These are phyloP conservation scores for Mycosphaerella sp. DNA, from an alignment of 2,329 filamentous ascomycete genomes.

Conservation along the genomic window DNA sequence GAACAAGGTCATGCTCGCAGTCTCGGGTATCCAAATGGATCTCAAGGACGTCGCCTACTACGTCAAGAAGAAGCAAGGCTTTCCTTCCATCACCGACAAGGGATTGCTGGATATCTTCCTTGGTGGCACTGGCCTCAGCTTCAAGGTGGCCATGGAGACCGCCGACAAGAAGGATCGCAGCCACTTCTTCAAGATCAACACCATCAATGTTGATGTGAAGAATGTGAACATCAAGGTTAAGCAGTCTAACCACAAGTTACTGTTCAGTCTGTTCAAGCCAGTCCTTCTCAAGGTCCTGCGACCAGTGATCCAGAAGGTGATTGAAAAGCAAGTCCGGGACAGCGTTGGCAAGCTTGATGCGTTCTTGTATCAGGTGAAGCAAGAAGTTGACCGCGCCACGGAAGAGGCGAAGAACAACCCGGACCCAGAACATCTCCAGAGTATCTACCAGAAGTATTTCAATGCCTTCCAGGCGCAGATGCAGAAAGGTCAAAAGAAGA, in stretches of 20 bases:
- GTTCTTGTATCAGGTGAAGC: conserved; percentile 68
- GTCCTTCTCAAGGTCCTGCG: conserved; percentile 76
- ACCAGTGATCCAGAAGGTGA: conserved; percentile 75
- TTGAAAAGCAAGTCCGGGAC: conserved; percentile 85
- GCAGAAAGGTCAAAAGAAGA: conserved; percentile 71
- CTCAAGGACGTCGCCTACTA: conserved; percentile 85
- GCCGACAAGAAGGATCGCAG: conserved; percentile 67
- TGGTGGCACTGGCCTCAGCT: conserved; percentile 79
- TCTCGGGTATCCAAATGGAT: conserved; percentile 89
- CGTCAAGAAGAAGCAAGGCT: conserved; percentile 89
- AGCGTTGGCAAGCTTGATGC: conserved; percentile 69
- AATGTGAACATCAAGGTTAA: conserved; percentile 67
- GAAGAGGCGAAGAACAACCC: conserved; percentile 55
- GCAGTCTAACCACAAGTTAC: conserved; percentile 89
- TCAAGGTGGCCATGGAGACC: conserved; percentile 83
- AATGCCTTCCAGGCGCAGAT: conserved; percentile 67
- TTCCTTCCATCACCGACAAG: conserved; percentile 78
- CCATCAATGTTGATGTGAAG: conserved; percentile 43
- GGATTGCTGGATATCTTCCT: conserved; percentile 86
- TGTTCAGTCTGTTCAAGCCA: conserved; percentile 83
- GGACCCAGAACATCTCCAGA: conserved; percentile 66
- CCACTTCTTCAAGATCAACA: conserved; percentile 92
- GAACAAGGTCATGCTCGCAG: conserved; percentile 78
- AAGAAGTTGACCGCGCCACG: conserved; percentile 69
- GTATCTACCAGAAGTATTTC: conserved; percentile 81